Percentiles rank a stretch among this genome's conserved stretches.
phyloP scores from a whole-genome alignment of 2,329 filamentous ascomycete species.

The Aureobasidium sp. region DNA sequence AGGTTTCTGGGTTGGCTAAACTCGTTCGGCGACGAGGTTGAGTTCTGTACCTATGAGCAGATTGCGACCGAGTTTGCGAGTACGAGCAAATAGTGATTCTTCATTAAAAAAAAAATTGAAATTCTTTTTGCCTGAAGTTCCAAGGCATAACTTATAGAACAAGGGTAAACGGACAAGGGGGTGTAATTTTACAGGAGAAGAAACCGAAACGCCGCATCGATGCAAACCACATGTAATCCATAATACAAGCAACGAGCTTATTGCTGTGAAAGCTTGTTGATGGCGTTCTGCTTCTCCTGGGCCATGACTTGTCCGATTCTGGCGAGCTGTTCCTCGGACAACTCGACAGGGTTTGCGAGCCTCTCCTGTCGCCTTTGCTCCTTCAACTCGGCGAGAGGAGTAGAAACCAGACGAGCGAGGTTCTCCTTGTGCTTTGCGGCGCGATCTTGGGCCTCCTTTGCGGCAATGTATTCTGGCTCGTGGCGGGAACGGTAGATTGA shows the following conservation, averaged over 20 bases:
- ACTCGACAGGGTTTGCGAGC: conserved; percentile 30
- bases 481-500: conserved; percentile 75
- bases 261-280: conserved; percentile 7
- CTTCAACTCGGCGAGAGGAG: conserved; percentile 40
- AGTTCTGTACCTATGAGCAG: conserved; percentile 40
- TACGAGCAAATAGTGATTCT: background rate
- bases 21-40: conserved; percentile 38
- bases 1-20: conserved; percentile 46
- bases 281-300: conserved; percentile 14
- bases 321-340: conserved; percentile 33
- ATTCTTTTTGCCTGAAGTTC: background rate
- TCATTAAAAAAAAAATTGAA: background rate
- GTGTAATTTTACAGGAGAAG: conserved; percentile 12
- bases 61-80: conserved; percentile 33
- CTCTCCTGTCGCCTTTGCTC: conserved; percentile 32
- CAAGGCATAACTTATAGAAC: background rate
- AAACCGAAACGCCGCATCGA: conserved; percentile 8
- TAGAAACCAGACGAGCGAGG: conserved; percentile 36
- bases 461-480: conserved; percentile 62
- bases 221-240: conserved; percentile 11
- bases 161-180: background rate
- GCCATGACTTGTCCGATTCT: conserved; percentile 38
- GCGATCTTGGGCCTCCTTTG: conserved; percentile 51
- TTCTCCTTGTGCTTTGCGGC: conserved; percentile 39
- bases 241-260: conserved; percentile 6